phyloP scores from a whole-genome alignment of 257 asterid species.

The Marsdenia floribunda region DNA sequence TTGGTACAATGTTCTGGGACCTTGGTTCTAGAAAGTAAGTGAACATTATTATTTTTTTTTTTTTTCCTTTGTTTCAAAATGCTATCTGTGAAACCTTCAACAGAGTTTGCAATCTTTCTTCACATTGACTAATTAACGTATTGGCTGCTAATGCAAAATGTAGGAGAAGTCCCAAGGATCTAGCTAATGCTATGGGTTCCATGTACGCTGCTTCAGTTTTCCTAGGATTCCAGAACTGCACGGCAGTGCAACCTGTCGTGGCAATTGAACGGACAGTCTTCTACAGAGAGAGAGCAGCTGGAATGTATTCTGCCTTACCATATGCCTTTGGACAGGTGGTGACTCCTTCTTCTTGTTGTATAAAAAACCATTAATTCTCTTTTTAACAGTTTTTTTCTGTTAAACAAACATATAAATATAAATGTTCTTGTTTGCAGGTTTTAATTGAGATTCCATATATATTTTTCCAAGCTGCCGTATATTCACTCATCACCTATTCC shows the following conservation, averaged over 20 bases:
- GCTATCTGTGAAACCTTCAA: too few species aligned
- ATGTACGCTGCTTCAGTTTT: constrained; percentile 90
- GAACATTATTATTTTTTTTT: too few species aligned
- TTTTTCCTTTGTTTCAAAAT: too few species aligned
- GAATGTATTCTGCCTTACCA: constrained; percentile 91
- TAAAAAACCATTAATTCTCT: too few species aligned
- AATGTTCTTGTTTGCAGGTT: constrained; percentile 42
- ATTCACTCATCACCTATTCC: constrained; percentile 65
- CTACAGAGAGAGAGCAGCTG: constrained; percentile 87
- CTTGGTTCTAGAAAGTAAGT: constrained; percentile 75
- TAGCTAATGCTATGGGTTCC: constrained; percentile 93
- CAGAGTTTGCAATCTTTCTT: too few species aligned
- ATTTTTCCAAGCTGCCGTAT: constrained; percentile 56
- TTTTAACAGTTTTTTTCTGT: too few species aligned
- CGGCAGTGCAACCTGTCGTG: constrained; percentile 81
- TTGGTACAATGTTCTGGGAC: constrained; percentile 90
- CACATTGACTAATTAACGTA: too few species aligned
- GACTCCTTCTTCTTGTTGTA: background rate
- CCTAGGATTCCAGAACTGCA: constrained; percentile 74
- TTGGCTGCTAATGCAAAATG: constrained; percentile 11
- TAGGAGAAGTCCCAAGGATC: constrained; percentile 59
- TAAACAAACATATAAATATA: too few species aligned
- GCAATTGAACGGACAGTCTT: constrained; percentile 74
- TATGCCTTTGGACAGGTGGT: constrained; percentile 85
- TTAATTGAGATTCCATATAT: constrained; percentile 74